phyloP scores from a whole-genome alignment of 1,139 yeast species.

The Geotrichum aggregatum region DNA sequence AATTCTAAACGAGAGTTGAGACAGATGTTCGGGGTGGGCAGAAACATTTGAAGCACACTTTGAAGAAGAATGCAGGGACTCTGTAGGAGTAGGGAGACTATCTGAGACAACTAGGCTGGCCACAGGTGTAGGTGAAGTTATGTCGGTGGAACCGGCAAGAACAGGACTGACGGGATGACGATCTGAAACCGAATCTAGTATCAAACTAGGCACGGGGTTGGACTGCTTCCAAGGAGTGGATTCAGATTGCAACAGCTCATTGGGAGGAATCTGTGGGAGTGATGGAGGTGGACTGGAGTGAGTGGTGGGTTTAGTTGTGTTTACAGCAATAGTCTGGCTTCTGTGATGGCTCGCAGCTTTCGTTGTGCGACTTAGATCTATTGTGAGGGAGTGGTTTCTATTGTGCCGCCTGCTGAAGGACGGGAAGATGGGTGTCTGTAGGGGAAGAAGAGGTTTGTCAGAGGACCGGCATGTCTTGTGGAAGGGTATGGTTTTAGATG shows the following conservation, averaged over 20 bases:
- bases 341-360: no score
- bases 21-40: not conserved
- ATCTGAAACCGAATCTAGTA: no score
- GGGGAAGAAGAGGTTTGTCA: no score
- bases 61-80: no score
- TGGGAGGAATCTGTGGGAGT: not conserved
- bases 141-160: no score
- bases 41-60: no score
- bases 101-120: no score
- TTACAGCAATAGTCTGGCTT: not conserved
- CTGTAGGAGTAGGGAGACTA: no score
- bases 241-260: not conserved
- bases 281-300: not conserved
- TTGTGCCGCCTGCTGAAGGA: not conserved
- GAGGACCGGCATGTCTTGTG: not conserved
- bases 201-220: no score
- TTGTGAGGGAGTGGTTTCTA: conserved; percentile 1
- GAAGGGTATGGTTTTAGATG: not conserved
- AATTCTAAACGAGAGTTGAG: not conserved
- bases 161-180: no score
- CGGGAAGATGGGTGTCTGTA: not conserved
- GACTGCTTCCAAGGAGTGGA: not conserved
- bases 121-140: no score
- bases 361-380: not conserved
- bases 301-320: not conserved